A percentile compares a stretch with the other conserved stretches of the same genome.
These are phyloP conservation scores for Colletotrichum somersetense DNA, from an alignment of 2,329 filamentous ascomycete species.

Conservation along the genomic window DNA sequence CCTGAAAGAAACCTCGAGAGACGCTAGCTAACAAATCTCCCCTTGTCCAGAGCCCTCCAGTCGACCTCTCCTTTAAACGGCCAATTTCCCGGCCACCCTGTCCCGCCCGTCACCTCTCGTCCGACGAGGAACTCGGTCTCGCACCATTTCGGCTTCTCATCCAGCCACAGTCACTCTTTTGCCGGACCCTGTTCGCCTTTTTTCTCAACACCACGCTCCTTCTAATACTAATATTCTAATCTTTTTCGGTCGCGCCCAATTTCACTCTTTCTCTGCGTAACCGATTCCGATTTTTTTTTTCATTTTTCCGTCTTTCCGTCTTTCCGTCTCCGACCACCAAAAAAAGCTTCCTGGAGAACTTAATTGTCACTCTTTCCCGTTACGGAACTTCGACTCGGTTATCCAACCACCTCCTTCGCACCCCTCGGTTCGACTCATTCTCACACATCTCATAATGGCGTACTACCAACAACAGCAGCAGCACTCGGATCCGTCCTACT, in stretches of 20 bases:
- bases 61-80: constrained; percentile 62
- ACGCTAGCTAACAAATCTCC: constrained; percentile 52
- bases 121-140: constrained; percentile 47
- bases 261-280: constrained; percentile 38
- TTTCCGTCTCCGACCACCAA: constrained; percentile 35
- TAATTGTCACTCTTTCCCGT: constrained; percentile 59
- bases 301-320: constrained; percentile 14
- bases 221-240: constrained; percentile 46
- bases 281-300: constrained; percentile 26
- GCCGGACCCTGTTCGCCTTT: constrained; percentile 46
- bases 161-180: constrained; percentile 71
- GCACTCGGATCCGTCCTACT: constrained; percentile 63
- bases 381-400: constrained; percentile 46
- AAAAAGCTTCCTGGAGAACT: constrained; percentile 45
- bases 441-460: constrained; percentile 59
- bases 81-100: constrained; percentile 60
- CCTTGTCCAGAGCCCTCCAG: constrained; percentile 56
- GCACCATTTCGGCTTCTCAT: constrained; percentile 61
- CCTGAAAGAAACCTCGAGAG: constrained; percentile 35
- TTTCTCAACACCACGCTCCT: constrained; percentile 42
- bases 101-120: constrained; percentile 47
- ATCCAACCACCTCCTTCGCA: constrained; percentile 42
- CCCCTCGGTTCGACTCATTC: constrained; percentile 47
- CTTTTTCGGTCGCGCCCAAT: constrained; percentile 39
- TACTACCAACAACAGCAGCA: constrained; percentile 52